Conservation (phyloP, 2,329 filamentous ascomycete species). For the Pezicula rhizophila region DNA sequence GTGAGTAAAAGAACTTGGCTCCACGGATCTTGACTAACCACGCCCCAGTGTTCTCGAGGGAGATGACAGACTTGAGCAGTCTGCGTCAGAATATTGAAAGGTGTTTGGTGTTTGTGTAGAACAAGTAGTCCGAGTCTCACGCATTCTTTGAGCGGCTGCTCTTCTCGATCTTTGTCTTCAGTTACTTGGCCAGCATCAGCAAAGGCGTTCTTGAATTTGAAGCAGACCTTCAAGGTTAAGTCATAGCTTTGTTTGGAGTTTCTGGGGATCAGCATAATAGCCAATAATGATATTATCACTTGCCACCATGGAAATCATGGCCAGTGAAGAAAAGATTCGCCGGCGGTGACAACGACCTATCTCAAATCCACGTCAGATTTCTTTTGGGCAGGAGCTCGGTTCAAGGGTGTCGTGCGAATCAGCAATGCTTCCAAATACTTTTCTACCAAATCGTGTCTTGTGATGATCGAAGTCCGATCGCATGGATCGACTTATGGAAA, state of each 20-base stretch:
- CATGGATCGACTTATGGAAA: neutral
- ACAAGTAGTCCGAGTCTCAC: conserved; percentile 1
- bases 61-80: conserved; percentile 27
- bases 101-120: conserved; percentile 5
- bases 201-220: conserved; percentile 7
- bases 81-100: conserved; percentile 19
- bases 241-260: too few relatives aligned
- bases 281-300: neutral
- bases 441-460: too few relatives aligned
- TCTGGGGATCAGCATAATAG: neutral
- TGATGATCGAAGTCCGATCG: too few relatives aligned
- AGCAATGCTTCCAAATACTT: too few relatives aligned
- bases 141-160: neutral
- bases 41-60: conserved; percentile 24
- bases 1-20: conserved; percentile 48
- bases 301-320: too few relatives aligned
- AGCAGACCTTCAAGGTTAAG: too few relatives aligned
- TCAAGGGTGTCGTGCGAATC: too few relatives aligned
- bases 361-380: too few relatives aligned
- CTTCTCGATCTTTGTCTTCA: neutral
- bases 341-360: too few relatives aligned
- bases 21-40: conserved; percentile 1
- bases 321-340: too few relatives aligned
- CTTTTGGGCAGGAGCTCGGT: too few relatives aligned
- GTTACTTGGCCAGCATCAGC: conserved; percentile 8